Evolutionary conservation across 1,284 basidiomycete species (phyloP).

Genomic region (Gomphus bonarii): DNA sequence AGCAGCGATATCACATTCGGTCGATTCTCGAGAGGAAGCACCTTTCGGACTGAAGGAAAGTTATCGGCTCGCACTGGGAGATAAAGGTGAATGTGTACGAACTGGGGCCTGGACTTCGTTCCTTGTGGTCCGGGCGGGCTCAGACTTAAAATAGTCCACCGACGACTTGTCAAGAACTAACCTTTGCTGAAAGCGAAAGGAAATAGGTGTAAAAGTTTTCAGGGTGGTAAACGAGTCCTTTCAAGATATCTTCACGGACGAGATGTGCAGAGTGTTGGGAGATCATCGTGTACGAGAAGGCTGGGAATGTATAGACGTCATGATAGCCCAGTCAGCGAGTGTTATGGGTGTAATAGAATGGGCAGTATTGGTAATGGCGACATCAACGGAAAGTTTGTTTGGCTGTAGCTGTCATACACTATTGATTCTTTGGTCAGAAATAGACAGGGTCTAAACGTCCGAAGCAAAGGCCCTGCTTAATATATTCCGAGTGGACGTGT

Average conservation of each 20-base stretch:
- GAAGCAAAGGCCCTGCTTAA: no score
- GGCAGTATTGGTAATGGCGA: no score
- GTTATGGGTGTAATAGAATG: no score
- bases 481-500: no score
- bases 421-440: no score
- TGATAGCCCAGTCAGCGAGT: no score
- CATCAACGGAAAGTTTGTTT: no score
- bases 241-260: background rate
- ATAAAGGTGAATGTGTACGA: background rate
- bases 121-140: background rate
- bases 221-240: conserved; percentile 19
- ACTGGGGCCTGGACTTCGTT: background rate
- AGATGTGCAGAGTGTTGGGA: background rate
- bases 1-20: conserved; percentile 82
- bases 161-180: conserved; percentile 18
- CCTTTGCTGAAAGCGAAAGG: conserved; percentile 46
- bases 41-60: conserved; percentile 31
- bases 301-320: no score
- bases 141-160: background rate
- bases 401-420: no score
- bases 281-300: background rate
- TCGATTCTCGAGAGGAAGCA: conserved; percentile 67
- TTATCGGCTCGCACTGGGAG: background rate
- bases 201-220: conserved; percentile 41
- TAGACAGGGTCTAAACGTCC: no score